Evolutionary conservation across 257 asterid genomes (phyloP), one percentile per base, ranked within the genome.

Genomic region (Rehmannia glutinosa): DNA sequence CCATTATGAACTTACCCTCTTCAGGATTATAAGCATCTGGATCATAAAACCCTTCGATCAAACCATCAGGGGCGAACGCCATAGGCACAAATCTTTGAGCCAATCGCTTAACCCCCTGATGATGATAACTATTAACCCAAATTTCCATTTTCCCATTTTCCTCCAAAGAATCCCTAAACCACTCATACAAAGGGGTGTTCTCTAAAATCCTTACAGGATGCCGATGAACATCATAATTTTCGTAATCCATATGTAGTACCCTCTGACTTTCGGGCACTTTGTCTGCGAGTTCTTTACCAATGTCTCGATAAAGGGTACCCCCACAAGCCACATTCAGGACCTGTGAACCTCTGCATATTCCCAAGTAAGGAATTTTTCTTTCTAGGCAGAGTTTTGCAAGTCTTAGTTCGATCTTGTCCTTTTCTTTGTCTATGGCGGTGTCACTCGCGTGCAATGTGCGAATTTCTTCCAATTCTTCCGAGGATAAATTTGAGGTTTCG

Each of bases 281-380:
- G 21, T 57, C 82, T 0, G 77, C 51, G 0, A 92, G 47, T 27
- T 92, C 96, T 59, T 74, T 86, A 2, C 80, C 97, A 0, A 92
- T 72, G 52, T 92, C 98, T 3, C 87, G 96, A 73, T 89, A 92
- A 17, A 92, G 93, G 50, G 93, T 86, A 2, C 98, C 98, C 15
- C 97, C 97, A 66, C 91, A 89, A 0, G 98, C 98, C 12, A 92
- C 97, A 45, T 92, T 92, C 0, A 92, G 84, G 42, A 92, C 82
- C 73, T 92, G 98, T 4, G 97, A 89, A 0, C 98, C 98, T 38
- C 97, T 73, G 74, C 98, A 92, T 35, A 92, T 87, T 23, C 98
- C 98, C 59, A 92, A 59, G 55, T 86, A 92, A 0, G 98, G 98
- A 28, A 92, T 87, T 64, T 87, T 92, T 30, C 98, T 76, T 23